phyloP scores from a whole-genome alignment of 2,329 filamentous ascomycete genomes.

The Aspergillus fijiensis region DNA sequence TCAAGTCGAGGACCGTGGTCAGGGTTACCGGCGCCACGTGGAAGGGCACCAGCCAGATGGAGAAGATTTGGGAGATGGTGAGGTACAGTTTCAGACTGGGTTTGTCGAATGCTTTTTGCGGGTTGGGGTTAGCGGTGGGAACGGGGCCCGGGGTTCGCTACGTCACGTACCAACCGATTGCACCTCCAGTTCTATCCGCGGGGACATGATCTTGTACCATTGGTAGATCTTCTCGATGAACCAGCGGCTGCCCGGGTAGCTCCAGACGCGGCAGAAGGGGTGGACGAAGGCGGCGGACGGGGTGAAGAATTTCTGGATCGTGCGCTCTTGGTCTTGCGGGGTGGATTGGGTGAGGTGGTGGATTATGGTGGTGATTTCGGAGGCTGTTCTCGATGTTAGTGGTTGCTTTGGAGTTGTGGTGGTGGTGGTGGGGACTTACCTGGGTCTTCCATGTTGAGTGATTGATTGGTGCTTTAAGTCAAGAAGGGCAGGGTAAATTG shows the following conservation, averaged over 20 bases:
- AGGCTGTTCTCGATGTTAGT: constrained; percentile 32
- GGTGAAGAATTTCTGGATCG: constrained; percentile 72
- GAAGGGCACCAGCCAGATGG: constrained; percentile 74
- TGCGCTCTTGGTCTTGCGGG: constrained; percentile 62
- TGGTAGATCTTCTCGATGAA: constrained; percentile 69
- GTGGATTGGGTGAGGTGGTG: constrained; percentile 65
- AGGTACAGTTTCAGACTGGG: constrained; percentile 68
- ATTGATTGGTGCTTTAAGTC: too few species aligned
- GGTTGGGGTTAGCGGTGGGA: neutral
- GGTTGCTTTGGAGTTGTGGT: neutral
- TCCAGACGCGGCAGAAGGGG: constrained; percentile 70
- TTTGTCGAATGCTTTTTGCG: constrained; percentile 63
- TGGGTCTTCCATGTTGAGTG: constrained; percentile 22
- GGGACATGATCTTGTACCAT: constrained; percentile 83
- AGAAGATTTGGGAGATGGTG: constrained; percentile 71
- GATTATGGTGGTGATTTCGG: constrained; percentile 67
- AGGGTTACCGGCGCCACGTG: constrained; percentile 68
- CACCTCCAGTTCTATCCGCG: constrained; percentile 66
- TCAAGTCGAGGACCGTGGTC: constrained; percentile 66
- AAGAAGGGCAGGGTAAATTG: too few species aligned
- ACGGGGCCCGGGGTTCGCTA: too few species aligned
- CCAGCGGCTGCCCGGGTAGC: constrained; percentile 62
- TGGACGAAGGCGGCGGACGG: constrained; percentile 72
- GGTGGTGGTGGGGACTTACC: constrained; percentile 17
- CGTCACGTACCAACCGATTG: constrained; percentile 54